phyloP scores from a whole-genome alignment of 805 yeast genomes.

The Debaryomyces tyrocola region DNA sequence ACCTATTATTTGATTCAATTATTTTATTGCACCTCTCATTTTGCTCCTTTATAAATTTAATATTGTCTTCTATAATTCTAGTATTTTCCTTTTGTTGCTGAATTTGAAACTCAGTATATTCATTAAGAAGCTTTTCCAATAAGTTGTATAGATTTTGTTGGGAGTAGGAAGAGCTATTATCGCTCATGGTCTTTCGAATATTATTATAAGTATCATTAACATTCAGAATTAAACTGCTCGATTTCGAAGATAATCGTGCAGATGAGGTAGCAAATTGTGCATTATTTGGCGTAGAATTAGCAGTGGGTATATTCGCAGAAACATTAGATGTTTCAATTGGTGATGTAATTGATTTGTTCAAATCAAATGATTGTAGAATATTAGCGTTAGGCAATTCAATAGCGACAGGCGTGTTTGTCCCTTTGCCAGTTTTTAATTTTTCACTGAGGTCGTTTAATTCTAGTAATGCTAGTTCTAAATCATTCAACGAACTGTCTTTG shows the following conservation, averaged over 20 bases:
- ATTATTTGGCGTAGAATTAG: not conserved
- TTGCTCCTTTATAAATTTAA: conserved; percentile 5
- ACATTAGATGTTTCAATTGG: not conserved
- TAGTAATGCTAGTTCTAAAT: conserved; percentile 27
- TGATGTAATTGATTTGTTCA: conserved; percentile 57
- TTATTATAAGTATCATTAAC: not conserved
- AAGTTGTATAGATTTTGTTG: not conserved
- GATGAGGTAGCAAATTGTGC: not conserved
- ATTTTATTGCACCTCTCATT: conserved; percentile 5
- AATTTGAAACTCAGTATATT: conserved; percentile 3
- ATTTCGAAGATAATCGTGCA: not conserved
- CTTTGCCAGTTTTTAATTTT: conserved; percentile 25
- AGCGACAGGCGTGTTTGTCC: conserved; percentile 2
- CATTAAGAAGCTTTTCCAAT: conserved; percentile 8
- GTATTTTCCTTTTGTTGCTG: conserved; percentile 6
- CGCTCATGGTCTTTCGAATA: not conserved
- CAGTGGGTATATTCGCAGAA: not conserved
- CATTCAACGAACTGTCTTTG: conserved; percentile 19
- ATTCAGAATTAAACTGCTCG: not conserved
- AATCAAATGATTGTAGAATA: conserved; percentile 95
- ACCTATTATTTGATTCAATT: conserved; percentile 8
- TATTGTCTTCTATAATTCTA: conserved; percentile 7
- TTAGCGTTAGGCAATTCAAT: not conserved
- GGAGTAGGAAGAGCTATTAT: not conserved
- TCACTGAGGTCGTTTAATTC: conserved; percentile 33